Conservation (phyloP, 345 rosid genomes). For the Salix arbutifolia region DNA sequence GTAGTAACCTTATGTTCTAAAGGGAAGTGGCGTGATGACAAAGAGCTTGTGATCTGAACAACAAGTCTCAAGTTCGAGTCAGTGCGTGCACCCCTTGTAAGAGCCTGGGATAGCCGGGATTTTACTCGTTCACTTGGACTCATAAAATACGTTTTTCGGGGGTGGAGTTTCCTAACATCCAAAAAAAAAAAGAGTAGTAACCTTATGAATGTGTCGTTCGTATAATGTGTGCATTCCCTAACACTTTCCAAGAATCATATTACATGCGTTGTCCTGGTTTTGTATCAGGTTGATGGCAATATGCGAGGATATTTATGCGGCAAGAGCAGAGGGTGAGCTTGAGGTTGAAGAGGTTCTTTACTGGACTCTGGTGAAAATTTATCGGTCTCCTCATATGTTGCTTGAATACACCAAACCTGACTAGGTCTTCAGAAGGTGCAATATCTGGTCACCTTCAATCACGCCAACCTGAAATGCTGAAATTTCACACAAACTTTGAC, state of each 20-base stretch:
- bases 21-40: fast-evolving
- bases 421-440: not conserved
- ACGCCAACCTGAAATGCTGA: not conserved
- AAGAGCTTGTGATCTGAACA: no score
- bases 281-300: conserved; percentile 41
- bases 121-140: no score
- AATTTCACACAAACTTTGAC: not conserved
- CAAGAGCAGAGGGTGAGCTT: conserved; percentile 51
- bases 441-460: not conserved
- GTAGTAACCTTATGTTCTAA: not conserved
- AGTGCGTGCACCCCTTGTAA: no score
- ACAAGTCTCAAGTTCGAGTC: no score
- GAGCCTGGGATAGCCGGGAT: fast-evolving
- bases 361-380: conserved; percentile 45
- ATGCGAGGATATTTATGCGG: conserved; percentile 48
- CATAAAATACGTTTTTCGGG: fast-evolving
- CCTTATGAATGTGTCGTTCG: not conserved
- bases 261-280: not conserved
- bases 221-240: not conserved
- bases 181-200: no score
- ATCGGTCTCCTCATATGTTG: conserved; percentile 45
- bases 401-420: conserved; percentile 43
- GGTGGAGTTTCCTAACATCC: no score
- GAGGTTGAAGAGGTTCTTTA: conserved; percentile 48
- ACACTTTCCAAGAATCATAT: not conserved